Evolutionary conservation across 2,329 filamentous ascomycete species (phyloP).

Genomic region (Lasiodiplodia citricola): DNA sequence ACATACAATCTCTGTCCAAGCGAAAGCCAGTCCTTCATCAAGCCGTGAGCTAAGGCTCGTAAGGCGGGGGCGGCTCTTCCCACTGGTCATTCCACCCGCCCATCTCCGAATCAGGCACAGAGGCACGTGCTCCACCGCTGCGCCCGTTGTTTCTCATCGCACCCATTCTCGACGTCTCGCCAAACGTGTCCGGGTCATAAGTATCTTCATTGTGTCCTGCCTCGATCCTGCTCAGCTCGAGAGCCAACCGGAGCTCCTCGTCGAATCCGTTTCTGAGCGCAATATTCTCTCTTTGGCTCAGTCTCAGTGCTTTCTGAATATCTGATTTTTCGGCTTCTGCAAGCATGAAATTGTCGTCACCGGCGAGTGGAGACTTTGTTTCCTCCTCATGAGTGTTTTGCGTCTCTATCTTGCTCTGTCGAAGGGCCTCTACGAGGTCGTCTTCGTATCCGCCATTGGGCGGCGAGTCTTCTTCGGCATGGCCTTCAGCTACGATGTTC

Average conservation of each 20-base stretch:
- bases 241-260: neutral
- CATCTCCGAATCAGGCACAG: constrained; percentile 2
- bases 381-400: too few species aligned
- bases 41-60: neutral
- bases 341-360: neutral
- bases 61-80: constrained; percentile 11
- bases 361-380: neutral
- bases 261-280: neutral
- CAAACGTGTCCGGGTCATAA: constrained; percentile 9
- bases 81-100: neutral
- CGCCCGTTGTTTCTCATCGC: constrained; percentile 6
- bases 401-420: constrained; percentile 6
- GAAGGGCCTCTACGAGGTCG: constrained; percentile 6
- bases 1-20: neutral
- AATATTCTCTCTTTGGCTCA: neutral
- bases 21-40: neutral
- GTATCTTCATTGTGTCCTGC: neutral
- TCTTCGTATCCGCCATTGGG: constrained; percentile 1
- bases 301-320: neutral
- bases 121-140: neutral
- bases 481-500: neutral
- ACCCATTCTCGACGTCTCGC: constrained; percentile 16
- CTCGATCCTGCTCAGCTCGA: constrained; percentile 7
- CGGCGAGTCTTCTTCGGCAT: neutral
- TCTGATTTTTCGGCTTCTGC: neutral